A percentile compares a stretch with the other conserved stretches of the same genome.
Evolutionary conservation across 2,329 filamentous ascomycete genomes (phyloP).

Genomic region (Apiospora koreana): DNA sequence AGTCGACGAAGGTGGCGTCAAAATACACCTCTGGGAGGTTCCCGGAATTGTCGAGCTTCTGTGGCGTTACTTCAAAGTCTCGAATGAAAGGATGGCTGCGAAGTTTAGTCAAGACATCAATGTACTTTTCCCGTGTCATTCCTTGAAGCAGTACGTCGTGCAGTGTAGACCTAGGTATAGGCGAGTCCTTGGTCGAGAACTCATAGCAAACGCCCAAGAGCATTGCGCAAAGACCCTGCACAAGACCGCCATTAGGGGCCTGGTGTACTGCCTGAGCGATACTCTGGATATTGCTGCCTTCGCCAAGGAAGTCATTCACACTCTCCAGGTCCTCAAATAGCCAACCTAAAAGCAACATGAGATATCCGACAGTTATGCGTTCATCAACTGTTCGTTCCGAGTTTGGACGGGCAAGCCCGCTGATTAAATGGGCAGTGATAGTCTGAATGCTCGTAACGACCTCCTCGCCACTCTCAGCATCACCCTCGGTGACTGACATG

Average conservation of each 20-base stretch:
- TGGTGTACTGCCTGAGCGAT: conserved; percentile 75
- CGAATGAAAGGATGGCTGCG: conserved; percentile 77
- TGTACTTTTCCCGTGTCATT: conserved; percentile 83
- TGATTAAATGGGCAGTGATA: conserved; percentile 82
- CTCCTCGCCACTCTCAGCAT: conserved; percentile 87
- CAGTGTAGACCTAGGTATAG: conserved; percentile 78
- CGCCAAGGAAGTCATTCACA: conserved; percentile 88
- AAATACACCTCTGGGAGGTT: conserved; percentile 80
- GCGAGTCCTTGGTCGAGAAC: conserved; percentile 96
- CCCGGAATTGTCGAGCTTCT: conserved; percentile 58
- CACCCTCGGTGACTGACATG: conserved; percentile 84
- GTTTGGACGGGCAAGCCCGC: conserved; percentile 66
- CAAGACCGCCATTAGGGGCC: conserved; percentile 61
- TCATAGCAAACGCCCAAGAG: conserved; percentile 90
- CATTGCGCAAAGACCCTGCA: conserved; percentile 82
- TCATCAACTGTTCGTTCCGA: conserved; percentile 59
- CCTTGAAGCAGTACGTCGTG: conserved; percentile 76
- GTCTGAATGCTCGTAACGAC: conserved; percentile 93
- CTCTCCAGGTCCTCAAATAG: conserved; percentile 89
- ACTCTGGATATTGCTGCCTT: conserved; percentile 89
- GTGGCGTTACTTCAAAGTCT: conserved; percentile 85
- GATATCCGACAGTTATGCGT: conserved; percentile 77
- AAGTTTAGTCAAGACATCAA: conserved; percentile 77
- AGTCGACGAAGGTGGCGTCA: conserved; percentile 84
- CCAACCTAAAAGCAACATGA: conserved; percentile 88